Conservation (phyloP, 257 asterid species). For the Vinca minor region DNA sequence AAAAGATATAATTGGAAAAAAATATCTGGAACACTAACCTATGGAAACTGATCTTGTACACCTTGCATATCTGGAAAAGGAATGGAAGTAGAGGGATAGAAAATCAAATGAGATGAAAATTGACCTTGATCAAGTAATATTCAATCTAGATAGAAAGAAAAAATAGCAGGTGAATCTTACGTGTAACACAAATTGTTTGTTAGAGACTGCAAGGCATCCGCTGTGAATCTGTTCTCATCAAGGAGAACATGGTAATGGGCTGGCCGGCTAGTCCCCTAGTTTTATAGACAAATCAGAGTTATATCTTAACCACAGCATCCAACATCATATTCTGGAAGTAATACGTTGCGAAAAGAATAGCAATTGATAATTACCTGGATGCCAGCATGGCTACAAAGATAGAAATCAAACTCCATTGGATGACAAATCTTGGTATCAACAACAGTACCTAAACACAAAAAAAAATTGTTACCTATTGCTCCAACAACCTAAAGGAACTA, state of each 20-base stretch:
- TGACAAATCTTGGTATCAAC: conserved; percentile 76
- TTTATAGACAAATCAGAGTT: background rate
- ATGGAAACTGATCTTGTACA: conserved; percentile 69
- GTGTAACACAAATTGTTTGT: conserved; percentile 72
- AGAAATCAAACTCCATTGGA: conserved; percentile 70
- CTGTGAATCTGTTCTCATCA: conserved; percentile 64
- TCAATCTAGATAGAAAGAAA: background rate
- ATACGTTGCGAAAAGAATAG: too few species aligned
- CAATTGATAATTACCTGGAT: conserved; percentile 52
- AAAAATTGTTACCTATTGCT: background rate
- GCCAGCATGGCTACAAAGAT: conserved; percentile 77
- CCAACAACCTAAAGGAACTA: too few species aligned
- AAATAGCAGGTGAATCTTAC: conserved; percentile 21
- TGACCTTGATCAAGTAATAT: too few species aligned
- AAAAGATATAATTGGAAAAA: background rate
- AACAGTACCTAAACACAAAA: conserved; percentile 53
- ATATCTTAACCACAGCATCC: background rate
- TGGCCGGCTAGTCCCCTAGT: conserved; percentile 81
- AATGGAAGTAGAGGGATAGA: background rate
- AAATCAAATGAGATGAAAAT: too few species aligned
- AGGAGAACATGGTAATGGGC: conserved; percentile 70
- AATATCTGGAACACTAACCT: conserved; percentile 34
- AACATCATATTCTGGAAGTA: background rate
- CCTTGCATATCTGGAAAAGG: conserved; percentile 55
- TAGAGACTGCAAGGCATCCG: conserved; percentile 59